phyloP scores from a whole-genome alignment of 306 rosid species.

The Inga oerstediana region DNA sequence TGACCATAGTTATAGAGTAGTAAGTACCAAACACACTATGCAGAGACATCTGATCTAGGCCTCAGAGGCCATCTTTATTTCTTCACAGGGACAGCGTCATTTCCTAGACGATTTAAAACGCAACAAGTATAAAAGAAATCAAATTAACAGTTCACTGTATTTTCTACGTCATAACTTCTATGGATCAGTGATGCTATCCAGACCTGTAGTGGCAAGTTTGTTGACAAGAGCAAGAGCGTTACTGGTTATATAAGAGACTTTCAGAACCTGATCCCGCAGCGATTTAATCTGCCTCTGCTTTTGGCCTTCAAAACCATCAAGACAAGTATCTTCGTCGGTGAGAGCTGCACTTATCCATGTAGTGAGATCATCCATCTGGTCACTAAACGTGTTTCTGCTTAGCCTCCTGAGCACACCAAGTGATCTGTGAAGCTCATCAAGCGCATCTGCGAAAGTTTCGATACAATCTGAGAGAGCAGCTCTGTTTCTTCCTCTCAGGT shows the following conservation, averaged over 20 bases:
- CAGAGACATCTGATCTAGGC: not conserved
- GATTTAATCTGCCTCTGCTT: constrained; percentile 28
- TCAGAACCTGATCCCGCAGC: constrained; percentile 45
- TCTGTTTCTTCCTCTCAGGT: constrained; percentile 36
- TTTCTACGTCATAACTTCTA: constrained; percentile 14
- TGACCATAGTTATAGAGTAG: not conserved
- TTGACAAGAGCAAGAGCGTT: constrained; percentile 71
- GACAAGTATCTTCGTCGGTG: constrained; percentile 59
- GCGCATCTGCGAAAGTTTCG: constrained; percentile 48
- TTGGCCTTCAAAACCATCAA: constrained; percentile 56
- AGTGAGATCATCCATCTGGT: constrained; percentile 56
- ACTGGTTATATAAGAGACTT: constrained; percentile 47
- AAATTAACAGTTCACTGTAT: not conserved
- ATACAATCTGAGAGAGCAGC: constrained; percentile 64
- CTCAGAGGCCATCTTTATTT: constrained; percentile 5
- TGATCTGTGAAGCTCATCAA: constrained; percentile 62
- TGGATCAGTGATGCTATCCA: constrained; percentile 33
- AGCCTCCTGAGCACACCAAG: constrained; percentile 57
- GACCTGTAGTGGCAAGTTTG: constrained; percentile 58
- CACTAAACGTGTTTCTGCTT: constrained; percentile 53
- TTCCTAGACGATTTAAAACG: not conserved
- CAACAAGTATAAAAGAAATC: not conserved
- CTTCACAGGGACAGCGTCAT: constrained; percentile 4
- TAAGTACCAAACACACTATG: not conserved
- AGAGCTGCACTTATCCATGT: constrained; percentile 83